Percentiles rank a stretch among this genome's conserved stretches.
Evolutionary conservation across 1,284 basidiomycete species (phyloP).

Genomic region (Leccinum subfulvum): DNA sequence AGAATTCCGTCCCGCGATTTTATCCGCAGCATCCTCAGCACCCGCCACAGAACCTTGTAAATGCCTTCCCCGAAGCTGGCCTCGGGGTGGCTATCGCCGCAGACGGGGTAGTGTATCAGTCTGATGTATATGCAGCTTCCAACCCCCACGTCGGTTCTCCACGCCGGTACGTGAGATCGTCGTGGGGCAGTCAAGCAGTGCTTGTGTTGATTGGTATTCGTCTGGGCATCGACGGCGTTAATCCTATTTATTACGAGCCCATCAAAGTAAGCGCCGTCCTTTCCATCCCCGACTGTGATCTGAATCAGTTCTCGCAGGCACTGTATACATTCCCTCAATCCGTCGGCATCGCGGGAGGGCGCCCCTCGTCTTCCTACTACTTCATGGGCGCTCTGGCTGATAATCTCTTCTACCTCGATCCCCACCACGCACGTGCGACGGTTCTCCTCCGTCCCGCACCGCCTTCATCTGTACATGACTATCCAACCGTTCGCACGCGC

Average conservation of each 20-base stretch:
- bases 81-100: constrained; percentile 82
- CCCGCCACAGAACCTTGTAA: constrained; percentile 62
- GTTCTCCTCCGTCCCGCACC: constrained; percentile 73
- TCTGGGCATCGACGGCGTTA: constrained; percentile 89
- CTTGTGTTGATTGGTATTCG: constrained; percentile 85
- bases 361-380: constrained; percentile 95
- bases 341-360: constrained; percentile 93
- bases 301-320: constrained; percentile 45
- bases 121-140: constrained; percentile 83
- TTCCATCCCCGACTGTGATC: background rate
- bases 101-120: constrained; percentile 83
- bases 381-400: constrained; percentile 93
- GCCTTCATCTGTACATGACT: constrained; percentile 20
- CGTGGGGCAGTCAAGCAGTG: constrained; percentile 85
- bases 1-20: constrained; percentile 25
- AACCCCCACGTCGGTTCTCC: constrained; percentile 43
- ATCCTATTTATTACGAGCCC: constrained; percentile 91
- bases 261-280: constrained; percentile 68
- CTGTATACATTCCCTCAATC: constrained; percentile 93
- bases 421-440: constrained; percentile 84
- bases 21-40: constrained; percentile 9
- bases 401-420: constrained; percentile 93
- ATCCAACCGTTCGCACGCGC: constrained; percentile 23
- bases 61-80: constrained; percentile 78
- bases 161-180: constrained; percentile 31